Evolutionary conservation across 2,329 filamentous ascomycete genomes (phyloP), one percentile per base, ranked within the genome.

Genomic region (Sporothrix variecibatus): DNA sequence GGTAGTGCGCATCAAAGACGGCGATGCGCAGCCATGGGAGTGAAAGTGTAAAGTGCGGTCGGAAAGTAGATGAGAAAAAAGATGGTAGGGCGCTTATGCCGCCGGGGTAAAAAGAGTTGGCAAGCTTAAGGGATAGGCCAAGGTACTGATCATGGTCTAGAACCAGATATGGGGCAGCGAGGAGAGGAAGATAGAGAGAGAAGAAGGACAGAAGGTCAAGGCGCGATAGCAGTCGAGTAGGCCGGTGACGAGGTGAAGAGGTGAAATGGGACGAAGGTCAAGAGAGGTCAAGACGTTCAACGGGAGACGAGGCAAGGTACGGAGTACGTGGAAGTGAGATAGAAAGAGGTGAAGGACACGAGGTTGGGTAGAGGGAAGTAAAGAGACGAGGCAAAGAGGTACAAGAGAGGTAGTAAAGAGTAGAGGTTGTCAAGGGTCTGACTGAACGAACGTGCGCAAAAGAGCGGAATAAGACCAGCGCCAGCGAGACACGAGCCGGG

Each of bases 311-410:
- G n/a, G 23, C 38, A 43, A 40, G 46, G 43, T 49, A 56, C 8
- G 46, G 23, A n/a, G 53, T 40, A 73, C 23, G 23, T 51, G 40
- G 26, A 58, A 64, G 26, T 70, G 31, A 74, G 69, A 65, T 51
- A 15, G 23, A 71, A 23, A 69, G 51, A 70, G 62, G 62, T 46
- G 12, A 53, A 15, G 46, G 53, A 75, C 34, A 75, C 65, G 69
- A 73, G 49, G 65, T 51, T 68, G 65, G 65, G 65, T 51, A 51
- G 49, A 70, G 71, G 67, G 60, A 62, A 43, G 64, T n/a, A 51
- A 68, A 70, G 71, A 70, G 64, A 62, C 9, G 26, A 72, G 23
- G 69, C 49, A 56, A 15, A 40, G 28, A 38, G 49, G 67, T 23
- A n/a, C 15, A 4, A 49, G 15, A 49, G 43, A 49, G 43, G 43